Evolutionary conservation across 495 filamentous ascomycete genomes (phyloP).

Genomic region (Tuber microsphaerosporum): DNA sequence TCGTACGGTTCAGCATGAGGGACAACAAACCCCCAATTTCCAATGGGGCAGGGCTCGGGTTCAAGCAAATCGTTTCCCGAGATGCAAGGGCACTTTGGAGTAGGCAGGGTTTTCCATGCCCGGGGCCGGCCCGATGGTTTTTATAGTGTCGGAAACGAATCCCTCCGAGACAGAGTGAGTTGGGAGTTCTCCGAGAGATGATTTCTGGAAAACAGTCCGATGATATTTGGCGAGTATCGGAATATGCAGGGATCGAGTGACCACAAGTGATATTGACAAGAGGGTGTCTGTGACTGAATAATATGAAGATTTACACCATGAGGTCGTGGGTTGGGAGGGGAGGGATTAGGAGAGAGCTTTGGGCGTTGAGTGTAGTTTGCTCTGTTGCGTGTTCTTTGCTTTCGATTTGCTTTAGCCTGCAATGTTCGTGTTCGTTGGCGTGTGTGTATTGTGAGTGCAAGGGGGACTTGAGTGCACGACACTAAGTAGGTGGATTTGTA

Average conservation of each 20-base stretch:
- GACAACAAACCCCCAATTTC: not conserved
- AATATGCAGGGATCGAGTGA: constrained; percentile 2
- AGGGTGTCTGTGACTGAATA: not conserved
- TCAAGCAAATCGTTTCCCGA: not conserved
- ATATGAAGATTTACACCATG: not conserved
- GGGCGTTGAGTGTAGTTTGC: not conserved
- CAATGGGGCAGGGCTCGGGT: not conserved
- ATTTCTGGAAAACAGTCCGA: not conserved
- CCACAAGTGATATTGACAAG: not conserved
- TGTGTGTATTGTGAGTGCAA: not conserved
- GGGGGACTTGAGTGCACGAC: too few relatives aligned
- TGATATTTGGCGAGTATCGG: not conserved
- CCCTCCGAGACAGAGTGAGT: not conserved
- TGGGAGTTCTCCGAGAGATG: not conserved
- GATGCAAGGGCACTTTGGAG: not conserved
- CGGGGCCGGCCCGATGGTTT: not conserved
- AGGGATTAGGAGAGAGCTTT: not conserved
- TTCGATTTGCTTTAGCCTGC: not conserved
- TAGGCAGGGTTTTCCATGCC: not conserved
- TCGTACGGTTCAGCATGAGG: not conserved
- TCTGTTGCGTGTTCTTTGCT: not conserved
- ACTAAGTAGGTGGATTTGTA: not conserved
- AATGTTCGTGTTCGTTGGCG: not conserved
- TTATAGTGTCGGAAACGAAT: not conserved
- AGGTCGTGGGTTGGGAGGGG: not conserved